phyloP scores from a whole-genome alignment of 176 grass and related monocot species.

The Phragmites australis region DNA sequence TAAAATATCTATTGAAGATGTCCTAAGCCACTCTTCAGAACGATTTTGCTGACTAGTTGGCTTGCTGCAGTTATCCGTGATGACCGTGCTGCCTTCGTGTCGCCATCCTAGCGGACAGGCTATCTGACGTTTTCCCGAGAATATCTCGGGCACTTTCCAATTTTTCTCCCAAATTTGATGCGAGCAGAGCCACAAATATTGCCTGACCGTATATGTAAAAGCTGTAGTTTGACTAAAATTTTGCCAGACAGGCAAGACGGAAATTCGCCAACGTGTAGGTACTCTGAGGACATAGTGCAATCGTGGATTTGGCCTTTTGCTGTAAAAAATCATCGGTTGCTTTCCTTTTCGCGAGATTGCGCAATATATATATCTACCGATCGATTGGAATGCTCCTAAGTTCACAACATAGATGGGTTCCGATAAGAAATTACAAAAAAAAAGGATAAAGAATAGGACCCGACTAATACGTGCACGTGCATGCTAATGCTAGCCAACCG shows the following conservation, averaged over 20 bases:
- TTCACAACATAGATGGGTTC: neutral
- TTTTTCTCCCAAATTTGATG: neutral
- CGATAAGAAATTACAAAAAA: neutral
- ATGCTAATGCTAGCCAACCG: no score
- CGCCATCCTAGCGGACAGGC: neutral
- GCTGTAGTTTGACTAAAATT: neutral
- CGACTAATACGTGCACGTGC: no score
- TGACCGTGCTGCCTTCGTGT: neutral
- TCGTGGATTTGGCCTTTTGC: neutral
- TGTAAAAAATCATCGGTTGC: neutral
- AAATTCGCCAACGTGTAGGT: neutral
- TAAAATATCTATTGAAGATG: no score
- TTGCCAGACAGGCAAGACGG: neutral
- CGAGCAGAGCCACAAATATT: neutral
- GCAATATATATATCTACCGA: neutral
- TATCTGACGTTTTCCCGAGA: slow-evolving; percentile 6
- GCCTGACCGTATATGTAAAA: neutral
- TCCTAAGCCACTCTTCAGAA: neutral
- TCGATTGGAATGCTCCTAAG: neutral
- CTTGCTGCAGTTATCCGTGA: no score
- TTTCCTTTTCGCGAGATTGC: neutral
- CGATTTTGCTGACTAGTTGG: neutral
- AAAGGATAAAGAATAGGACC: neutral
- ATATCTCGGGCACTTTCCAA: slow-evolving; percentile 8
- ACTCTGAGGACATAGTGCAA: neutral